Percentiles rank a stretch among this genome's conserved stretches.
phyloP scores from a whole-genome alignment of 352 stramenopile species.

The Phytophthora agathidicida region DNA sequence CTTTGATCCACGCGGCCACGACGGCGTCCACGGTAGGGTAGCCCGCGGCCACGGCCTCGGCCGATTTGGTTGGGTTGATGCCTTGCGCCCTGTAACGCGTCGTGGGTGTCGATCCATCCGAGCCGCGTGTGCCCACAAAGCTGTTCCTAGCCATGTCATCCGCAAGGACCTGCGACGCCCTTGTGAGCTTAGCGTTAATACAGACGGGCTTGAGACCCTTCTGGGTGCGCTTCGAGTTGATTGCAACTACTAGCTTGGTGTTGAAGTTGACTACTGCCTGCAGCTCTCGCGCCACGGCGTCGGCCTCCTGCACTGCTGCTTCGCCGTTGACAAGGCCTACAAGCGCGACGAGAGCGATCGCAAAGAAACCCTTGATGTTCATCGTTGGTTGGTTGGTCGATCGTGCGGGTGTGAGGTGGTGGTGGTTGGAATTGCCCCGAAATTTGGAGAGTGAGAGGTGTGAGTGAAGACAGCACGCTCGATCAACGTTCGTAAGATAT shows the following conservation, averaged over 20 bases:
- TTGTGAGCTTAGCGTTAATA: conserved; percentile 42
- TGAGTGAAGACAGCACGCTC: no score
- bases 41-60: conserved; percentile 47
- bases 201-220: conserved; percentile 40
- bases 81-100: conserved; percentile 27
- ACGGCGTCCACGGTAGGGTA: conserved; percentile 35
- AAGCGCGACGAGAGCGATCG: conserved; percentile 11
- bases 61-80: conserved; percentile 16
- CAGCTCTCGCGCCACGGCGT: conserved; percentile 4
- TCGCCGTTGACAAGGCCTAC: conserved; percentile 2
- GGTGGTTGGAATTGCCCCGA: conserved; percentile 9
- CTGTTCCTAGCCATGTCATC: conserved; percentile 30
- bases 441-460: conserved; percentile 23
- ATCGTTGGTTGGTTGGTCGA: no score
- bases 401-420: no score
- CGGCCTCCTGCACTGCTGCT: background rate
- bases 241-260: conserved; percentile 40
- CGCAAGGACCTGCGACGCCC: conserved; percentile 25
- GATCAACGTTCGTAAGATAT: no score
- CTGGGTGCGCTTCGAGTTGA: conserved; percentile 37
- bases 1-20: conserved; percentile 50
- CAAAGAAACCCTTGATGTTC: conserved; percentile 16
- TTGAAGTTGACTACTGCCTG: conserved; percentile 39
- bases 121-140: conserved; percentile 26
- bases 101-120: conserved; percentile 34